These are phyloP conservation scores for Phytophthora ramorum DNA, from an alignment of 352 stramenopile genomes.

Conservation along the genomic window DNA sequence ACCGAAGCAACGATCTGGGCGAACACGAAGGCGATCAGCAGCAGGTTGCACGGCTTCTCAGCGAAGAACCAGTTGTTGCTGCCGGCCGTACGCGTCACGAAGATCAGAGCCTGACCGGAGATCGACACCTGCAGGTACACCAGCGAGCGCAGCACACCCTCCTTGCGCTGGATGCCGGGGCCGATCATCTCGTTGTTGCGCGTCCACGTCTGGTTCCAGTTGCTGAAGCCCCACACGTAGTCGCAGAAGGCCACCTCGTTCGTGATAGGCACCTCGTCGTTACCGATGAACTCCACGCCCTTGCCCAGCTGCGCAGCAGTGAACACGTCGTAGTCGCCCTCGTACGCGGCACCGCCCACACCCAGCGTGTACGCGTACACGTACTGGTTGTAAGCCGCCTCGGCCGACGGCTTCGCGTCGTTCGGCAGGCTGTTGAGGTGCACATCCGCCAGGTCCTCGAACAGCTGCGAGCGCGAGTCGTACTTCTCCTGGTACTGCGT, in stretches of 20 bases:
- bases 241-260: constrained; percentile 73
- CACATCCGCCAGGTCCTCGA: constrained; percentile 62
- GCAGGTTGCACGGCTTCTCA: constrained; percentile 67
- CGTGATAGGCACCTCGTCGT: constrained; percentile 65
- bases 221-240: constrained; percentile 72
- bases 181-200: constrained; percentile 67
- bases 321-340: constrained; percentile 49
- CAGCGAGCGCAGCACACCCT: no score
- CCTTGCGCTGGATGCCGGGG: constrained; percentile 72
- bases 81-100: no score
- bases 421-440: constrained; percentile 59
- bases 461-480: constrained; percentile 55
- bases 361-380: constrained; percentile 65
- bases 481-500: no score
- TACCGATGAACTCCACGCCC: constrained; percentile 62
- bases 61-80: no score
- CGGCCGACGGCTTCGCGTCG: constrained; percentile 45
- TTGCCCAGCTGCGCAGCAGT: constrained; percentile 51
- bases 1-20: constrained; percentile 69
- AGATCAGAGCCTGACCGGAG: no score
- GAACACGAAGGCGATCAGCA: constrained; percentile 75
- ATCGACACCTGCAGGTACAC: no score
- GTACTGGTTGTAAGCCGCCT: constrained; percentile 64
- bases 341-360: constrained; percentile 34
- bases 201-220: constrained; percentile 79